Conservation (phyloP, 225 moss, liverwort and hornwort genomes). For the Thuidium tamariscinum region DNA sequence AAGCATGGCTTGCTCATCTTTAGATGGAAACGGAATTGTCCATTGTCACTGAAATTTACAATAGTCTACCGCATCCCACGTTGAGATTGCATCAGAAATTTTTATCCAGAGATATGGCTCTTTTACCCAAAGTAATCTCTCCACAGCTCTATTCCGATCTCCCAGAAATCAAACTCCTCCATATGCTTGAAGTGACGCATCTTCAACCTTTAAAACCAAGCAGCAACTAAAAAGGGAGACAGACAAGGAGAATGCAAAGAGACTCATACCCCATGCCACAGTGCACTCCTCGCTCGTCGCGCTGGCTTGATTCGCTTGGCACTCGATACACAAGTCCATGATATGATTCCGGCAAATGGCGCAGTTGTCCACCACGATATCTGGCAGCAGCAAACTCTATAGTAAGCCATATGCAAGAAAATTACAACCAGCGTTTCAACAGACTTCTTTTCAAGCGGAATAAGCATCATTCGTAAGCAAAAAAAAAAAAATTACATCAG, state of each 20-base stretch:
- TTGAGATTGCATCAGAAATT: background rate
- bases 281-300: conserved; percentile 90
- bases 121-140: background rate
- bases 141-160: background rate
- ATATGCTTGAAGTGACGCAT: background rate
- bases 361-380: too few species aligned
- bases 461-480: too few species aligned
- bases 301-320: background rate
- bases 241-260: background rate
- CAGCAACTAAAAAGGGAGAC: background rate
- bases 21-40: background rate
- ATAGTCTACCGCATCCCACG: background rate
- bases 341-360: too few species aligned
- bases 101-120: background rate
- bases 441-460: too few species aligned
- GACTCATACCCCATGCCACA: conserved; percentile 76
- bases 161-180: background rate
- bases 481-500: too few species aligned
- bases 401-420: too few species aligned
- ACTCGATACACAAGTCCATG: too few species aligned
- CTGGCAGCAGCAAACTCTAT: too few species aligned
- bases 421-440: too few species aligned
- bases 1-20: background rate
- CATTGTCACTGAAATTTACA: background rate
- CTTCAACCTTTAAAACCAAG: background rate